Base-by-base conservation (phyloP, 495 filamentous ascomycete genomes). In the Xanthoparmelia taractica region DNA sequence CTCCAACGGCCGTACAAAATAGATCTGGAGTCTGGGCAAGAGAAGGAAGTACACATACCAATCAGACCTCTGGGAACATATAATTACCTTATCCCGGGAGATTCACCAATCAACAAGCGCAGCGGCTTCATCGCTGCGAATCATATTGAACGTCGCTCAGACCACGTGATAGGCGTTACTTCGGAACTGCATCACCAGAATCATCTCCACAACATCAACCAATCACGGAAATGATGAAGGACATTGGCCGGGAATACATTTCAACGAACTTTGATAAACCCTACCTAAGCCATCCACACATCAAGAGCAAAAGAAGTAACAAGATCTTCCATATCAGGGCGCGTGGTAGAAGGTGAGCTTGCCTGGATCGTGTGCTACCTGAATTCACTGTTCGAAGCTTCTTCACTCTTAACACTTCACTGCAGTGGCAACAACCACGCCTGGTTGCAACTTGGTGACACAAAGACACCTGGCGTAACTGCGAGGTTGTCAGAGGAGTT, bases 261-360 rank as follows among this genome's bases (percentile, higher is more conserved):
- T 63, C 55, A 56, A 58, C 61, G 41, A 63, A 41, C 25, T 47
- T 36, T 25, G 34, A 52, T n/a, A 37, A 45, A 48, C 48, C 45
- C 34, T 65, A 20, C 36, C 43, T 17, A 57, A 61, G 33, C 31
- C 54, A 58, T 47, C 43, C 43, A 7, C 36, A 52, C 45, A 25
- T 50, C 54, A 37, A 40, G n/a, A 48, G 38, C 41, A 40, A 36
- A 18, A 45, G 34, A 43, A 43, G 38, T 27, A 11, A 33, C 48
- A 57, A 59, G 45, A 63, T 52, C 52, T 20, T 34, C 20, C 40
- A 34, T n/a, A 57, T 12, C 18, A 67, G 43, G 58, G 52, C 61
- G 62, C 41, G 62, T 54, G 62, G 65, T 50, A 67, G 61, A 67
- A 62, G 62, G 65, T 67, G 64, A 64, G 65, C 18, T 61, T 57